These are phyloP conservation scores for Penicillium soppii DNA, from an alignment of 495 filamentous ascomycete genomes.

Conservation along the genomic window DNA sequence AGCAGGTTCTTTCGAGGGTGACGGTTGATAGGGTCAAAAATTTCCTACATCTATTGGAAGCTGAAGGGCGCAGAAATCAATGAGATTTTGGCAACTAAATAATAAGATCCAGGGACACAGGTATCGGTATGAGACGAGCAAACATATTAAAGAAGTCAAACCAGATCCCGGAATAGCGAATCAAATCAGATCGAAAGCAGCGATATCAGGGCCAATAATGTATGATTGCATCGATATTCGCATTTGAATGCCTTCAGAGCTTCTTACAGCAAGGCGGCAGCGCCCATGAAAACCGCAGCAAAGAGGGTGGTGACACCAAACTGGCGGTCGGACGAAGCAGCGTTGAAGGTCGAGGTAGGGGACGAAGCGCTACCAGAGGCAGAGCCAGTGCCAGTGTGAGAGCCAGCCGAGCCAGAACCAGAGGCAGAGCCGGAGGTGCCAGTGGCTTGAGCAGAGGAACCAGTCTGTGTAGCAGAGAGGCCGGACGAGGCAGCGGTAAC, in stretches of 20 bases:
- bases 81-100: constrained; percentile 2
- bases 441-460: constrained; percentile 2
- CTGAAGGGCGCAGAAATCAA: constrained; percentile 2
- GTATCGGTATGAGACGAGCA: constrained; percentile 6
- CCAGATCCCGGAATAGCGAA: constrained; percentile 2
- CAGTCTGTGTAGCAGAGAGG: constrained; percentile 7
- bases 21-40: too few relatives aligned
- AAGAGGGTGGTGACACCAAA: constrained; percentile 36
- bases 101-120: not conserved
- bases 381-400: not conserved
- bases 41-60: not conserved
- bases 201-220: constrained; percentile 13
- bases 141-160: constrained; percentile 13
- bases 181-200: constrained; percentile 12
- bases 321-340: constrained; percentile 25
- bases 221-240: constrained; percentile 15
- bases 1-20: not conserved
- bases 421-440: constrained; percentile 10
- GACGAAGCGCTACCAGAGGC: constrained; percentile 1
- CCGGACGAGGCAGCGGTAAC: constrained; percentile 16
- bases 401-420: constrained; percentile 8
- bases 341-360: constrained; percentile 6
- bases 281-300: constrained; percentile 39
- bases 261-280: constrained; percentile 37
- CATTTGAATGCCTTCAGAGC: not conserved